These are phyloP conservation scores for Scolecobasidium constrictum DNA, from an alignment of 2,329 filamentous ascomycete species.

Conservation along the genomic window DNA sequence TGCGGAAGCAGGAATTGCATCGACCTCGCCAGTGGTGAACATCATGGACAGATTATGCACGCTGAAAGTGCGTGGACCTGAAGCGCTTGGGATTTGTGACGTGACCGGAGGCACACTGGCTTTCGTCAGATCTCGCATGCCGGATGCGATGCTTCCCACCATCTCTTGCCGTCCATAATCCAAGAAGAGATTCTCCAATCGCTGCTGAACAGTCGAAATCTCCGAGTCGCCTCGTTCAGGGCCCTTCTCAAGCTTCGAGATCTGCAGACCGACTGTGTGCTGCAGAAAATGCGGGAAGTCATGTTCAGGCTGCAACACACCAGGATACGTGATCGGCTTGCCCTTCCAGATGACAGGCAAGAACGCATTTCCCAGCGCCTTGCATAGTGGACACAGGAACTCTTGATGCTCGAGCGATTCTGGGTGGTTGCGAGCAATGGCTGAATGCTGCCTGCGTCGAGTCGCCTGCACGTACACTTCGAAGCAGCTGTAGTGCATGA, in stretches of 20 bases:
- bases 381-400: constrained; percentile 94
- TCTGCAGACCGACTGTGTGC: constrained; percentile 40
- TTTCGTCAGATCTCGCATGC: constrained; percentile 22
- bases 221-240: constrained; percentile 20
- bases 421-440: constrained; percentile 90
- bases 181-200: constrained; percentile 37
- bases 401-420: constrained; percentile 71
- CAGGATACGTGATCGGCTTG: constrained; percentile 73
- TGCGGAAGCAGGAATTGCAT: constrained; percentile 3
- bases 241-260: constrained; percentile 39
- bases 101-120: background rate
- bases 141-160: constrained; percentile 37
- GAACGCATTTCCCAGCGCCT: constrained; percentile 90
- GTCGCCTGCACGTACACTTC: constrained; percentile 83
- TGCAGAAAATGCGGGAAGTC: constrained; percentile 61
- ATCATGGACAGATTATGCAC: constrained; percentile 2
- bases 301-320: constrained; percentile 48
- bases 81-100: background rate
- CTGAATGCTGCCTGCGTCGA: constrained; percentile 70
- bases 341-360: constrained; percentile 92
- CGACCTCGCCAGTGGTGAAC: background rate
- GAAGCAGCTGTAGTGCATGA: constrained; percentile 97
- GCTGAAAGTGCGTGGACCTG: background rate
- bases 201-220: constrained; percentile 16
- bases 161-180: constrained; percentile 41